Evolutionary conservation across 2,329 filamentous ascomycete genomes (phyloP).

Genomic region (Cylindrodendrum hubeiense): DNA sequence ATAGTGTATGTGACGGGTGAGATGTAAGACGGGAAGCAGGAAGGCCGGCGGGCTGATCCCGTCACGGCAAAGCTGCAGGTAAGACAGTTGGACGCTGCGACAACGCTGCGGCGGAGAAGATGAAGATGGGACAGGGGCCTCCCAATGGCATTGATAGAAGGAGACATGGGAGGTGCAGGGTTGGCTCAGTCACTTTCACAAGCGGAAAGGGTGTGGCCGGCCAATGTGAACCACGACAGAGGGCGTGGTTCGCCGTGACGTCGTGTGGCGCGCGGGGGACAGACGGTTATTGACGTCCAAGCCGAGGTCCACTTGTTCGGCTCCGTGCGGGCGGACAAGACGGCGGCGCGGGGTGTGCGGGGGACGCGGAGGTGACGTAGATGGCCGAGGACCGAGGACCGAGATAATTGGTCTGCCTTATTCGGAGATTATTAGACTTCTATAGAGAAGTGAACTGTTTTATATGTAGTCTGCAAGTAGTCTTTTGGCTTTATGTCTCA

Average conservation of each 20-base stretch:
- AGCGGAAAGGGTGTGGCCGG: neutral
- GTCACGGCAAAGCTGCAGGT: slow-evolving; percentile 19
- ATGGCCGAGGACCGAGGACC: neutral
- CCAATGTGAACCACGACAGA: slow-evolving; percentile 30
- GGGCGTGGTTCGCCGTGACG: slow-evolving; percentile 22
- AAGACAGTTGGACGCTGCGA: neutral
- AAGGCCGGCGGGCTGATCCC: neutral
- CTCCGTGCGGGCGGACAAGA: slow-evolving; percentile 21
- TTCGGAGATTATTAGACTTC: neutral
- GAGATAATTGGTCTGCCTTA: neutral
- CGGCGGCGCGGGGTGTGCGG: slow-evolving; percentile 15
- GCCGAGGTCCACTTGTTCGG: slow-evolving; percentile 41
- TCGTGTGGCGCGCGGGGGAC: slow-evolving; percentile 17
- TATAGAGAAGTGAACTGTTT: neutral
- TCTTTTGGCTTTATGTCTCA: no score
- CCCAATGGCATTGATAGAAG: slow-evolving; percentile 25
- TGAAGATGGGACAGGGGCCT: slow-evolving; percentile 24
- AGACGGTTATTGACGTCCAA: slow-evolving; percentile 7
- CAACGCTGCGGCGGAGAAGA: slow-evolving; percentile 12
- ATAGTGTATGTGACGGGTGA: slow-evolving; percentile 15
- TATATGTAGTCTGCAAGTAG: no score
- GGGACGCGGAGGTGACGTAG: slow-evolving; percentile 4
- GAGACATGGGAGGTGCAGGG: slow-evolving; percentile 29
- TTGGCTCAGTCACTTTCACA: neutral
- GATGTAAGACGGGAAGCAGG: neutral